These are phyloP conservation scores for Loxodes magnus DNA, from an alignment of 73 alveolate genomes.

Conservation along the genomic window DNA sequence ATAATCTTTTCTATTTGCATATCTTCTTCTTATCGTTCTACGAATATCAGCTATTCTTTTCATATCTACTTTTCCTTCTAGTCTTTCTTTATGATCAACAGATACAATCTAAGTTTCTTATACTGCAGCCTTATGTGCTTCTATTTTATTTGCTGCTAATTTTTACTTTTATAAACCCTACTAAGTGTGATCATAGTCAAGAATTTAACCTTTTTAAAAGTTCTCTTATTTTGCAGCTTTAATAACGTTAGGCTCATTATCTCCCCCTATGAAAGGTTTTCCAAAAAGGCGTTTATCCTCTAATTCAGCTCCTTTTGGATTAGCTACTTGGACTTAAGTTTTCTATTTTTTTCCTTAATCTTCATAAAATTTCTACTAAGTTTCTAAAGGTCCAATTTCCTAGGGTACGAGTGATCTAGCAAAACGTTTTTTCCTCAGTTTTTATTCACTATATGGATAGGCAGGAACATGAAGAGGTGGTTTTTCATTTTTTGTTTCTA, in stretches of 20 bases:
- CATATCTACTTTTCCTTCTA: slow-evolving; percentile 83
- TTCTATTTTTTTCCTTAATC: not conserved
- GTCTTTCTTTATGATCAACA: slow-evolving; percentile 53
- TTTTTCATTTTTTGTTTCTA: too few species aligned
- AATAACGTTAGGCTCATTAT: not conserved
- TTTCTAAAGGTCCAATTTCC: not conserved
- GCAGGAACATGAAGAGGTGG: too few species aligned
- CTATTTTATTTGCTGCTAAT: slow-evolving; percentile 13
- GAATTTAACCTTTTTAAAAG: not conserved
- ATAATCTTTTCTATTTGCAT: slow-evolving; percentile 72
- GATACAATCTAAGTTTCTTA: slow-evolving; percentile 74
- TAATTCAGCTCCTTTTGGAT: slow-evolving; percentile 5
- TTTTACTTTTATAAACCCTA: not conserved
- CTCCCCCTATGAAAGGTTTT: not conserved
- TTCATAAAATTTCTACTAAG: not conserved
- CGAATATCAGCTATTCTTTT: slow-evolving; percentile 81
- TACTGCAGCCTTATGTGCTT: slow-evolving; percentile 46
- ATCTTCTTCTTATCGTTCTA: slow-evolving; percentile 82
- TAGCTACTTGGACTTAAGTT: not conserved
- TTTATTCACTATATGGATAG: too few species aligned
- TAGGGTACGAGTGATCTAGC: too few species aligned
- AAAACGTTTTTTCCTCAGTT: too few species aligned
- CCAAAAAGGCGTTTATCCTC: too few species aligned
- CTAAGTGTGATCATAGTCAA: not conserved
- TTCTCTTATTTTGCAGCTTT: not conserved